Percentiles rank a stretch among this genome's conserved stretches.
These are phyloP conservation scores for Mucor racemosus DNA, from an alignment of 371 early-diverging fungal genomes.

Conservation along the genomic window DNA sequence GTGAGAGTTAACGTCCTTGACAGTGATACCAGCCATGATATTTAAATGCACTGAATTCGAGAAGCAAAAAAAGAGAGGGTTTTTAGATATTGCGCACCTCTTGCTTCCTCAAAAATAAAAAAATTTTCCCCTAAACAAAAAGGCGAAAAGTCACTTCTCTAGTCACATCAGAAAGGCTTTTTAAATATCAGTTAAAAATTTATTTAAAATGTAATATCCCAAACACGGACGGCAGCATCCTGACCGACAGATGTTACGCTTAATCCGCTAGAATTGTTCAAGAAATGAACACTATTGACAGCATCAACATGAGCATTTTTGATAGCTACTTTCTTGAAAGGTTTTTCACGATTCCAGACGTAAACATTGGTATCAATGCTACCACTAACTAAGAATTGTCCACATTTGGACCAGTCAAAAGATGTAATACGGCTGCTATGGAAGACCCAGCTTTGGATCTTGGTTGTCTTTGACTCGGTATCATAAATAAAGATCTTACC, in stretches of 20 bases:
- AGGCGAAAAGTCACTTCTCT: neutral
- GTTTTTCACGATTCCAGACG: slow-evolving; percentile 86
- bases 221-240: slow-evolving; percentile 84
- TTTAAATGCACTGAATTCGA: slow-evolving; percentile 37
- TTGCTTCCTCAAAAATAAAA: slow-evolving; percentile 22
- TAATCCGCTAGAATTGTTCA: slow-evolving; percentile 54
- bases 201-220: slow-evolving; percentile 52
- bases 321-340: slow-evolving; percentile 77
- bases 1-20: slow-evolving; percentile 94
- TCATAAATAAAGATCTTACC: slow-evolving; percentile 84
- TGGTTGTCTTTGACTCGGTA: slow-evolving; percentile 56
- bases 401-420: slow-evolving; percentile 82
- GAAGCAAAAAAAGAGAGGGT: slow-evolving; percentile 32
- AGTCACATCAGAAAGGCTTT: neutral
- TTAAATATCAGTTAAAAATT: no score
- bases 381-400: slow-evolving; percentile 78
- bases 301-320: slow-evolving; percentile 86
- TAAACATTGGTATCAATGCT: slow-evolving; percentile 89
- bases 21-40: slow-evolving; percentile 75
- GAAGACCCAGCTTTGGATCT: slow-evolving; percentile 83
- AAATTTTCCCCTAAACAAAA: slow-evolving; percentile 18
- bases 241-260: slow-evolving; percentile 78
- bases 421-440: slow-evolving; percentile 87
- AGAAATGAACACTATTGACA: slow-evolving; percentile 74
- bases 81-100: slow-evolving; percentile 9